phyloP scores from a whole-genome alignment of 192 early-diverging fungal species.

The Linnemannia elongata region DNA sequence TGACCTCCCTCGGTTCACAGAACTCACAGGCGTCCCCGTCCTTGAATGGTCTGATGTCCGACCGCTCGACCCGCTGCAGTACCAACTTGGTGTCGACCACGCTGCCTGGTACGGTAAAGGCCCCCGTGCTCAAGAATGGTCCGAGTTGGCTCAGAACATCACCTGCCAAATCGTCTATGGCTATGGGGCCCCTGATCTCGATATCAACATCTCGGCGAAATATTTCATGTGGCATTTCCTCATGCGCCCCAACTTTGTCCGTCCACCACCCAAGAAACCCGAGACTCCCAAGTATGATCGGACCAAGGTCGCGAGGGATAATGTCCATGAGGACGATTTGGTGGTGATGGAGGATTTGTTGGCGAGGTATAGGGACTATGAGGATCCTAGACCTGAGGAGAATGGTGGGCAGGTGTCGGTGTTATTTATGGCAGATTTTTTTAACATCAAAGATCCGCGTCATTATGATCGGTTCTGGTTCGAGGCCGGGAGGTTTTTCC shows the following conservation, averaged over 20 bases:
- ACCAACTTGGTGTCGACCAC: slow-evolving; percentile 2
- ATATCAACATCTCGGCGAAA: slow-evolving; percentile 14
- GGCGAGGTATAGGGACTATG: neutral
- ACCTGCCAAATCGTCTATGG: slow-evolving; percentile 21
- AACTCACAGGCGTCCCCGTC: slow-evolving; percentile 10
- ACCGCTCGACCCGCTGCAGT: slow-evolving; percentile 8
- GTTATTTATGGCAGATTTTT: slow-evolving; percentile 7
- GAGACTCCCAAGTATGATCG: neutral
- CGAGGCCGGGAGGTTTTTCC: slow-evolving; percentile 7
- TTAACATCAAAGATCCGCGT: slow-evolving; percentile 15
- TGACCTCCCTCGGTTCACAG: slow-evolving; percentile 15
- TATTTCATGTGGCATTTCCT: slow-evolving; percentile 18
- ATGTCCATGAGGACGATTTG: slow-evolving; percentile 8
- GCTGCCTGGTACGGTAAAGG: neutral
- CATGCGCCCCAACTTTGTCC: neutral
- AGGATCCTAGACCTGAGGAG: neutral
- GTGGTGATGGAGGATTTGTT: slow-evolving; percentile 19
- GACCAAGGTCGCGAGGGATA: neutral
- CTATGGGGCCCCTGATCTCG: neutral
- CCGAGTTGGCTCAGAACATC: slow-evolving; percentile 5
- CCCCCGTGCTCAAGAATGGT: neutral
- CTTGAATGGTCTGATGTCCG: slow-evolving; percentile 26
- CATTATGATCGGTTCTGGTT: neutral
- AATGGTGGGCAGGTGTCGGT: neutral
- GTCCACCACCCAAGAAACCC: neutral